Base-by-base conservation (phyloP, 495 filamentous ascomycete species). In the Daldinia decipiens region DNA sequence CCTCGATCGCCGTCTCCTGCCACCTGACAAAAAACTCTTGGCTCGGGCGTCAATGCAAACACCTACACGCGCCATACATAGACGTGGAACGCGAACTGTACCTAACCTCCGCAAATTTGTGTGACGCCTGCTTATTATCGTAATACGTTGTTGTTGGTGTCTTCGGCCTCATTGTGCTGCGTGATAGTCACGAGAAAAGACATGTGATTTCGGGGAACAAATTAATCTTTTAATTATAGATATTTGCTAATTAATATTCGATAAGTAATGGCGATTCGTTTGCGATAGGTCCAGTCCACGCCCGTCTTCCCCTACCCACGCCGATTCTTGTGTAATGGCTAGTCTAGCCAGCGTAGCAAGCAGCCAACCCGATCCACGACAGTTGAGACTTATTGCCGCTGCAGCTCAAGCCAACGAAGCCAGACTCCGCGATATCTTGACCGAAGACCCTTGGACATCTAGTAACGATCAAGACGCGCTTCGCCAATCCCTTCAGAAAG, bases 401-500 rank as follows among this genome's bases (percentile, higher is more conserved):
- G 71, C 77, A 0, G 75, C 72, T 1, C 77, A 79, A 51, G 77
- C 75, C 9, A 79, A 79, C 66, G 77, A 79, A 58, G 72, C 70
- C 8, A 69, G 75, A 17, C 63, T 79, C 0, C 75, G 75, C 58
- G 77, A 77, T 31, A 77, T 76, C 24, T 62, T 79, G 4, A 67
- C 62, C 45, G 77, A 79, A 52, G 74, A 77, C 1, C 63, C 75
- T 5, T 79, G 77, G 77, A 72, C 63, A 6, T 75, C 75, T 2
- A 51, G 38, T 15, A 68, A 70, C 40, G 77, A 79, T 47, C 70
- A 65, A 51, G 77, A 77, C 43, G 75, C 77, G 19, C 71, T 79
- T 7, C 75, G 77, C 55, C 72, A 76, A 54, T 54, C 83, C 43
- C 74, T 91, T 26, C 88, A 89, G 82, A 86, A 83, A 5, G 87